Conservation (phyloP, 768 basidiomycete genomes). For the Lactifluus volemus region DNA sequence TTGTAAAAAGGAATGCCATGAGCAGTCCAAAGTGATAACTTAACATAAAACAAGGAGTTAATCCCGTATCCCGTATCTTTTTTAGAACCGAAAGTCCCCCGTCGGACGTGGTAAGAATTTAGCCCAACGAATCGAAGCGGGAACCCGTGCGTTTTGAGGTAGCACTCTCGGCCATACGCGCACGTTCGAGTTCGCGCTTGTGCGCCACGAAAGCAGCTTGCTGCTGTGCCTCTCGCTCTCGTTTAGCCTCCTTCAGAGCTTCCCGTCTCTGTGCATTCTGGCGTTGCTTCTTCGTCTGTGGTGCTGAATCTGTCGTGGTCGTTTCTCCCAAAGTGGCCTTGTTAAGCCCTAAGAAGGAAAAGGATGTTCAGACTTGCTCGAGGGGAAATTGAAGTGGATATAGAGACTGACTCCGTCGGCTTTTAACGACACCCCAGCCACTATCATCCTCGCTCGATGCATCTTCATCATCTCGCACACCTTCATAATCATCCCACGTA, state of each 20-base stretch:
- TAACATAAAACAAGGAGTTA: conserved; percentile 1
- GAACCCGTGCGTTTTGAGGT: conserved; percentile 19
- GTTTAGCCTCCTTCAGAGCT: conserved; percentile 47
- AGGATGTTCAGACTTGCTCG: not conserved
- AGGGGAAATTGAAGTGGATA: not conserved
- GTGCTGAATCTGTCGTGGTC: conserved; percentile 29
- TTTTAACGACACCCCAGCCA: conserved; percentile 67
- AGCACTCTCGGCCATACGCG: conserved; percentile 41
- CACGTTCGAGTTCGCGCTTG: conserved; percentile 49
- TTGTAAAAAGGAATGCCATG: not conserved
- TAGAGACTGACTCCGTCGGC: conserved; percentile 30
- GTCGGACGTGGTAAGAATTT: not conserved
- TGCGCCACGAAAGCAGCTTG: conserved; percentile 47
- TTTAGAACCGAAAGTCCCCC: no score
- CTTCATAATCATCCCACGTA: conserved; percentile 74
- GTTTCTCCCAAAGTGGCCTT: conserved; percentile 9
- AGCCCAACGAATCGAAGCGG: conserved; percentile 11
- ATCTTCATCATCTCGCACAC: conserved; percentile 53
- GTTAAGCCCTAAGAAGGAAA: conserved; percentile 13
- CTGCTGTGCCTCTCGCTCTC: conserved; percentile 44
- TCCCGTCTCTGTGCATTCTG: conserved; percentile 57
- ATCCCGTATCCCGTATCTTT: not conserved
- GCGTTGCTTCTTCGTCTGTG: conserved; percentile 58
- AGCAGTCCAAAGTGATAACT: conserved; percentile 4
- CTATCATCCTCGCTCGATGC: conserved; percentile 56